Percentiles rank a stretch among this genome's conserved stretches.
These are phyloP conservation scores for Dactylis glomerata DNA, from an alignment of 176 grass and related monocot genomes.

Conservation along the genomic window DNA sequence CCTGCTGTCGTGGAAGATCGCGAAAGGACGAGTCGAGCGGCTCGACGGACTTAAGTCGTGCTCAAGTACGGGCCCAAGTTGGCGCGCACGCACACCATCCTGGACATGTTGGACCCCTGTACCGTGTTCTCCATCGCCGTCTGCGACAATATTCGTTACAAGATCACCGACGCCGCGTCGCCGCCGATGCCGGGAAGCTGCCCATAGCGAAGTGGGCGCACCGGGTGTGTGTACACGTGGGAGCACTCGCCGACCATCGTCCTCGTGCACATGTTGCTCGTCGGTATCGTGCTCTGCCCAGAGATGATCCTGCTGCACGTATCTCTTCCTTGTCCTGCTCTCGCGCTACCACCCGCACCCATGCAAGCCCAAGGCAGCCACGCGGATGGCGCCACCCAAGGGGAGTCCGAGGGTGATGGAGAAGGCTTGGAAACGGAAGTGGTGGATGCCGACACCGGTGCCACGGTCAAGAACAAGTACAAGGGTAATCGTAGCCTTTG, in stretches of 20 bases:
- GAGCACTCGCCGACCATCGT: conserved; percentile 67
- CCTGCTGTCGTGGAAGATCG: conserved; percentile 89
- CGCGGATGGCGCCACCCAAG: no score
- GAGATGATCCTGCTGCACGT: conserved; percentile 78
- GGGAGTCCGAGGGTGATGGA: no score
- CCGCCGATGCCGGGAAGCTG: background rate
- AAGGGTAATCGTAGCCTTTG: no score
- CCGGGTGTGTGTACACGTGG: conserved; percentile 72
- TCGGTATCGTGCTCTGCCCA: conserved; percentile 79
- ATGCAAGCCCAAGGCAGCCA: no score
- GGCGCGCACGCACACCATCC: conserved; percentile 88
- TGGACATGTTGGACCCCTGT: conserved; percentile 96
- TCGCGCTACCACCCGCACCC: conserved; percentile 69
- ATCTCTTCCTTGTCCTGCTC: conserved; percentile 78
- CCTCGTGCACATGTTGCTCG: conserved; percentile 75
- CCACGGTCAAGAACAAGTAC: no score
- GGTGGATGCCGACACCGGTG: no score
- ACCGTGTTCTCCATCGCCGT: conserved; percentile 93
- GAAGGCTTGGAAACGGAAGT: no score
- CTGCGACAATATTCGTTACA: conserved; percentile 93
- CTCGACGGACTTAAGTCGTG: conserved; percentile 89
- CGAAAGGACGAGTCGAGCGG: conserved; percentile 72
- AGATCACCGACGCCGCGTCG: conserved; percentile 14
- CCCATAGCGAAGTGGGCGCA: conserved; percentile 52
- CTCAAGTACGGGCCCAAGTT: conserved; percentile 97